A percentile compares a stretch with the other conserved stretches of the same genome.
Evolutionary conservation across 2,329 filamentous ascomycete genomes (phyloP).

Genomic region (Dichotomopilus funicola): DNA sequence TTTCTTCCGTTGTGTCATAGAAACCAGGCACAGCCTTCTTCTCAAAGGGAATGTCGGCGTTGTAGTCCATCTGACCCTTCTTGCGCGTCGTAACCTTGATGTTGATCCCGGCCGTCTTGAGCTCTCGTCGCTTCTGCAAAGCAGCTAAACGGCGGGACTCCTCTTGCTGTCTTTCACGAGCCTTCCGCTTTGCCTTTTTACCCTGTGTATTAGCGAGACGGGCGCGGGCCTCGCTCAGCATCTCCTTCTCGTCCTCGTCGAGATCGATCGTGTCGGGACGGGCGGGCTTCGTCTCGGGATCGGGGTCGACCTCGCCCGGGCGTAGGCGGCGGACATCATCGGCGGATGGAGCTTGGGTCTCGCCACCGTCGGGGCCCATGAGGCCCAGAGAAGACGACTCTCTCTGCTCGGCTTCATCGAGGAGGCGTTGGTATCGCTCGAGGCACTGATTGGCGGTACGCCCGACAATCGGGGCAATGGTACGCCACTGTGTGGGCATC

Average conservation of each 20-base stretch:
- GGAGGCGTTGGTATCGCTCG: conserved; percentile 90
- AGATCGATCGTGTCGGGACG: conserved; percentile 95
- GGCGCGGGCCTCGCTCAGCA: conserved; percentile 94
- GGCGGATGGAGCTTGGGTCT: conserved; percentile 79
- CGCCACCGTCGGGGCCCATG: conserved; percentile 77
- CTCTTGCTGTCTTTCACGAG: conserved; percentile 88
- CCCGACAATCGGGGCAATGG: conserved; percentile 93
- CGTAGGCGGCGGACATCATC: conserved; percentile 85
- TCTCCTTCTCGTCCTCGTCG: conserved; percentile 98
- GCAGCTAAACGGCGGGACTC: conserved; percentile 85
- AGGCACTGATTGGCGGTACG: conserved; percentile 95
- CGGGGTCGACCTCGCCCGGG: conserved; percentile 93
- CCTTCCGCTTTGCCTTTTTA: conserved; percentile 98
- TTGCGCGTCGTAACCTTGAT: conserved; percentile 90
- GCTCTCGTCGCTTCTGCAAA: conserved; percentile 88
- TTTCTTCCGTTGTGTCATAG: conserved; percentile 85
- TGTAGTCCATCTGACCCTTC: conserved; percentile 98
- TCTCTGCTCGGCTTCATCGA: conserved; percentile 89
- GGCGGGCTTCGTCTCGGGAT: conserved; percentile 92
- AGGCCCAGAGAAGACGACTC: conserved; percentile 77
- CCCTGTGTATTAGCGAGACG: conserved; percentile 96
- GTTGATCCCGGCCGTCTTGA: conserved; percentile 97
- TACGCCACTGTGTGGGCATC: conserved; percentile 99
- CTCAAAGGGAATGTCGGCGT: conserved; percentile 97
- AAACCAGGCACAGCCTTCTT: conserved; percentile 85